These are phyloP conservation scores for Monocercomonoides exilis DNA, from an alignment of 78 protist species.

Conservation along the genomic window DNA sequence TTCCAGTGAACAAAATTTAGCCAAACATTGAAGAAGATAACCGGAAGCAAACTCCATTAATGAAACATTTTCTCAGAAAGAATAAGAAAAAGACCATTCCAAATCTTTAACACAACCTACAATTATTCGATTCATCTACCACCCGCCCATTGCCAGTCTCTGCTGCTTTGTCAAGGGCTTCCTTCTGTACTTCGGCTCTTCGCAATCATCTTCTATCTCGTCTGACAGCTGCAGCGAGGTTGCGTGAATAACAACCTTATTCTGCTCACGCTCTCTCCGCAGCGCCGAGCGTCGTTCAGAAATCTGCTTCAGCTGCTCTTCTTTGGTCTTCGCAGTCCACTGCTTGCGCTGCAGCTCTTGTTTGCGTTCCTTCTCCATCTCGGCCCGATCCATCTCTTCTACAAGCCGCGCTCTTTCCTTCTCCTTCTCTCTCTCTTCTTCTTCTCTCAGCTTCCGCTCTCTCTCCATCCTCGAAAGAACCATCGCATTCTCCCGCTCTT, in stretches of 20 bases:
- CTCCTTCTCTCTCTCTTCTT: not conserved
- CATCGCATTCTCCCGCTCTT: not conserved
- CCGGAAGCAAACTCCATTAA: too few relatives aligned
- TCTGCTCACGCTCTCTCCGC: too few relatives aligned
- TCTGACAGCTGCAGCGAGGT: too few relatives aligned
- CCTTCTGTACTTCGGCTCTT: not conserved
- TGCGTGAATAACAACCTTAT: too few relatives aligned
- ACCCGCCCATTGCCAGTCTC: not conserved
- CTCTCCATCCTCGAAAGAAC: not conserved
- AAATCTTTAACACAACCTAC: too few relatives aligned
- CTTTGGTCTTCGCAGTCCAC: not conserved
- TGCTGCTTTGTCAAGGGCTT: not conserved
- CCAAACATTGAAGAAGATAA: too few relatives aligned
- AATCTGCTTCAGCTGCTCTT: not conserved
- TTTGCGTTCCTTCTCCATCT: not conserved
- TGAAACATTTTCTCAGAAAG: too few relatives aligned
- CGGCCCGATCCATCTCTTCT: not conserved
- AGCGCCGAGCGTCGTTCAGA: not conserved
- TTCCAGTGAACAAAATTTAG: too few relatives aligned
- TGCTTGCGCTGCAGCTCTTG: not conserved
- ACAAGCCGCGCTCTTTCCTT: not conserved
- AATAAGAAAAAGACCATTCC: too few relatives aligned
- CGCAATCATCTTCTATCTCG: not conserved
- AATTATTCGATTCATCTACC: too few relatives aligned
- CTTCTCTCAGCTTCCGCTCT: not conserved